phyloP scores from a whole-genome alignment of 1,139 yeast genomes.

The Blastobotrys buckinghamii region DNA sequence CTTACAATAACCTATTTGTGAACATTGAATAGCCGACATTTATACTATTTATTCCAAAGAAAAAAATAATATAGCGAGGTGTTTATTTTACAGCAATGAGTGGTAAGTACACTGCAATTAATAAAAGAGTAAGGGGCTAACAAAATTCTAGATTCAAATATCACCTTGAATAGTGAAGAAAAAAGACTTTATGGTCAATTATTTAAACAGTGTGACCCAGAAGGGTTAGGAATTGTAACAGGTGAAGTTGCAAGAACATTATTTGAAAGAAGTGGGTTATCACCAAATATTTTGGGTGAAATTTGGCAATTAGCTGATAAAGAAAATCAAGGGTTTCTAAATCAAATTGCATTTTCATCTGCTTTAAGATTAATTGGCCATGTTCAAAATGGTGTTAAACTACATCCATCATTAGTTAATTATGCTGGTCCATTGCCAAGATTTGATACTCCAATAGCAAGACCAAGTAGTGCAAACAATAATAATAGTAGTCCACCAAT shows the following conservation, averaged over 20 bases:
- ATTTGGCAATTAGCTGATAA: slow-evolving; percentile 92
- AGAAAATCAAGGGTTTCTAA: slow-evolving; percentile 77
- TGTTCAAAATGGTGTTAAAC: slow-evolving; percentile 67
- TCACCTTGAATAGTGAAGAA: slow-evolving; percentile 66
- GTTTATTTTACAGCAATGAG: not conserved
- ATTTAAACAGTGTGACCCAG: slow-evolving; percentile 75
- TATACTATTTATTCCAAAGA: not conserved
- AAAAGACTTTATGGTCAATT: slow-evolving; percentile 64
- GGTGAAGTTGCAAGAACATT: slow-evolving; percentile 87
- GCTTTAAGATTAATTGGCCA: slow-evolving; percentile 90
- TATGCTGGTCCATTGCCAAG: slow-evolving; percentile 46
- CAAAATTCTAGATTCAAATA: slow-evolving; percentile 3
- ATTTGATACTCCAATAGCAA: slow-evolving; percentile 27
- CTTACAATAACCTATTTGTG: no score
- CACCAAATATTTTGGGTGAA: slow-evolving; percentile 74
- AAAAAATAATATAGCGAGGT: not conserved
- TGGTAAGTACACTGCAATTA: not conserved
- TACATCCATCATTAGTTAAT: slow-evolving; percentile 48
- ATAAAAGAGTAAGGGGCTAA: not conserved
- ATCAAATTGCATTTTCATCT: slow-evolving; percentile 72
- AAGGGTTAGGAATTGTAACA: slow-evolving; percentile 73
- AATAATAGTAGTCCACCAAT: slow-evolving; percentile 23
- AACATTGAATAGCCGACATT: no score
- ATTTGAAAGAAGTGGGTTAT: slow-evolving; percentile 80
- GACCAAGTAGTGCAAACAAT: slow-evolving; percentile 12